phyloP scores from a whole-genome alignment of 352 stramenopile genomes.

The Thalassiosira ordinaria region DNA sequence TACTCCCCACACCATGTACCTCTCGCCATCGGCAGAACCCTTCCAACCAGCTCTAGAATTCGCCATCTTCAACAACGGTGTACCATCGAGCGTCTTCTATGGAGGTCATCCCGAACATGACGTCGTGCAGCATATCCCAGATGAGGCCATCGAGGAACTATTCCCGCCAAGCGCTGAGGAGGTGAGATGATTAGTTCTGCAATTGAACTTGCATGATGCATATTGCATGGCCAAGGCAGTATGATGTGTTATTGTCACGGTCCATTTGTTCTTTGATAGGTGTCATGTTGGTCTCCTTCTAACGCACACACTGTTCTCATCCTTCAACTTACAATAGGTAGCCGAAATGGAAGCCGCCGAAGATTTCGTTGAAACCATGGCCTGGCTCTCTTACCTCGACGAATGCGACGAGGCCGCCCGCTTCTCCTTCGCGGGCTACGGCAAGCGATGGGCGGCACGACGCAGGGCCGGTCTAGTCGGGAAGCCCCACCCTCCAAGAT shows the following conservation, averaged over 20 bases:
- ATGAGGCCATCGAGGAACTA: conserved; percentile 69
- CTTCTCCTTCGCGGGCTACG: conserved; percentile 35
- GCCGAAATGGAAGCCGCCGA: conserved; percentile 77
- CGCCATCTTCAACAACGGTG: conserved; percentile 69
- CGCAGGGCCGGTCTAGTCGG: conserved; percentile 54
- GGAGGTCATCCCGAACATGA: conserved; percentile 55
- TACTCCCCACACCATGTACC: conserved; percentile 5
- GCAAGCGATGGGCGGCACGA: conserved; percentile 73
- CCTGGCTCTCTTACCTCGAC: conserved; percentile 66
- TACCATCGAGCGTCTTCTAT: conserved; percentile 52
- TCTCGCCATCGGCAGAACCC: conserved; percentile 12
- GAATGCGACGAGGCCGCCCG: conserved; percentile 69
- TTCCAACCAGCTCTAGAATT: conserved; percentile 48
- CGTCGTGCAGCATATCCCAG: conserved; percentile 63
- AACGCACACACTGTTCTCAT: neutral
- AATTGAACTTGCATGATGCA: no score
- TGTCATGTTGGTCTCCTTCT: no score
- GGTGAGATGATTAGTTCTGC: conserved; percentile 10
- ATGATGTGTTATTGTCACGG: no score
- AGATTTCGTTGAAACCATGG: conserved; percentile 74
- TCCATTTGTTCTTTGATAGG: no score
- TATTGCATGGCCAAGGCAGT: no score
- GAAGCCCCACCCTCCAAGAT: conserved; percentile 46
- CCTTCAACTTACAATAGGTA: conserved; percentile 57
- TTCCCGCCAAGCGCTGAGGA: conserved; percentile 51